These are phyloP conservation scores for Aspergillus leporis DNA, from an alignment of 495 filamentous ascomycete species.

Conservation along the genomic window DNA sequence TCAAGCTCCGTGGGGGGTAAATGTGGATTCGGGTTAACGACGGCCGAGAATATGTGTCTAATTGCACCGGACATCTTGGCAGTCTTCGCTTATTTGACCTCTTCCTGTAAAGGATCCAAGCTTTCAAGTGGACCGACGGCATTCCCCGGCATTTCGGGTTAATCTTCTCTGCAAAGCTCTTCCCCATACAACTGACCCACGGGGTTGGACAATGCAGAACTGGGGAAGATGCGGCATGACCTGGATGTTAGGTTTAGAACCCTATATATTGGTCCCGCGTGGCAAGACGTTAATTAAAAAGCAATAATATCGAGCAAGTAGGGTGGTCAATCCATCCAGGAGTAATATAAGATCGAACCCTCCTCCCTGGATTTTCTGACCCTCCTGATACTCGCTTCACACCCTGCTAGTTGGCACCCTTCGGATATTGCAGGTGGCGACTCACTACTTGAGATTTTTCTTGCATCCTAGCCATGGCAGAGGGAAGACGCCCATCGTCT, in stretches of 20 bases:
- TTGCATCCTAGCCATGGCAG: constrained; percentile 9
- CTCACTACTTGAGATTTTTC: background rate
- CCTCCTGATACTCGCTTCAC: background rate
- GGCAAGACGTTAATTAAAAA: background rate
- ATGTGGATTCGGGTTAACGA: background rate
- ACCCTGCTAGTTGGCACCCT: too few relatives aligned
- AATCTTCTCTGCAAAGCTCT: background rate
- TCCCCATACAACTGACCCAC: background rate
- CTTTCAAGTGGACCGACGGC: background rate
- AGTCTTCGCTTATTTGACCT: background rate
- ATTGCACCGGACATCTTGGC: background rate
- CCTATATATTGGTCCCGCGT: background rate
- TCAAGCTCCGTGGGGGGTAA: constrained; percentile 4
- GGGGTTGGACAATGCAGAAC: background rate
- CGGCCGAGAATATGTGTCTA: constrained; percentile 1
- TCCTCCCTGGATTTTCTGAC: background rate
- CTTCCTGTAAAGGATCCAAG: background rate
- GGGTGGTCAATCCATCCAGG: background rate
- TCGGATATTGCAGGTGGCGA: background rate
- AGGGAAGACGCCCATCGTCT: constrained; percentile 1
- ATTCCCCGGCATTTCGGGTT: background rate
- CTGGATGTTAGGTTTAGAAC: background rate
- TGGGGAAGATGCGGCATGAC: constrained; percentile 1
- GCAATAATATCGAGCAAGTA: background rate
- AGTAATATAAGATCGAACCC: background rate